phyloP scores from a whole-genome alignment of 495 filamentous ascomycete genomes.

The Cudoniella acicularis region DNA sequence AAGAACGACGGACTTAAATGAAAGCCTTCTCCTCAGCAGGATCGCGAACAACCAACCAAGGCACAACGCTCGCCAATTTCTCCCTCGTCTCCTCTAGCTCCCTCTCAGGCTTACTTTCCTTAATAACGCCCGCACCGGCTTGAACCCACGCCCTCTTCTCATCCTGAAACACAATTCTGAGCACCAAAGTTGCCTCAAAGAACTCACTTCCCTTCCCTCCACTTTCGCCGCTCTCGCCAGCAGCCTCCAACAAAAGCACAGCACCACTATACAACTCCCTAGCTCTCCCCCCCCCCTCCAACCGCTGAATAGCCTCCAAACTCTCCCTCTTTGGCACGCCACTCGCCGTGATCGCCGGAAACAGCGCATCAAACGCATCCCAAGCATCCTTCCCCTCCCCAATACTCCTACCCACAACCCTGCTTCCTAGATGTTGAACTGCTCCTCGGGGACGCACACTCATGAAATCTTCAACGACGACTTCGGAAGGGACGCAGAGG shows the following conservation, averaged over 20 bases:
- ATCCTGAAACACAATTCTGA: constrained; percentile 14
- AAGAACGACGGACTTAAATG: no score
- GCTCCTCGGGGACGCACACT: not conserved
- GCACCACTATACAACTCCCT: constrained; percentile 14
- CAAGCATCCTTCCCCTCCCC: constrained; percentile 1
- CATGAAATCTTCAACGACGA: constrained; percentile 6
- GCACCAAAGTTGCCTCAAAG: constrained; percentile 11
- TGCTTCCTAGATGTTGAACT: constrained; percentile 10
- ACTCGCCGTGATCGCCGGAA: constrained; percentile 10
- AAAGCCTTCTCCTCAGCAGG: not conserved
- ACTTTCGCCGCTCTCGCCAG: no score
- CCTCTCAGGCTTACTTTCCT: not conserved
- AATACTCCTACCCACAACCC: constrained; percentile 2
- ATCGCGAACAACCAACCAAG: not conserved
- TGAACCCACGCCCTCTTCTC: constrained; percentile 6
- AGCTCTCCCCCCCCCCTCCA: not conserved
- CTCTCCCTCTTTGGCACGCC: constrained; percentile 2
- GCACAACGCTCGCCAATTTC: constrained; percentile 10
- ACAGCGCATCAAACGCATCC: constrained; percentile 5
- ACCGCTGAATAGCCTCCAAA: not conserved
- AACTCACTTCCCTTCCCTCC: not conserved
- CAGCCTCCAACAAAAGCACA: constrained; percentile 5
- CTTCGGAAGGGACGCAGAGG: not conserved
- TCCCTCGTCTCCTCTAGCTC: constrained; percentile 11
- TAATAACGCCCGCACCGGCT: constrained; percentile 13